Base-by-base conservation (phyloP, 495 filamentous ascomycete genomes). In the Aspergillus funiculosus region DNA sequence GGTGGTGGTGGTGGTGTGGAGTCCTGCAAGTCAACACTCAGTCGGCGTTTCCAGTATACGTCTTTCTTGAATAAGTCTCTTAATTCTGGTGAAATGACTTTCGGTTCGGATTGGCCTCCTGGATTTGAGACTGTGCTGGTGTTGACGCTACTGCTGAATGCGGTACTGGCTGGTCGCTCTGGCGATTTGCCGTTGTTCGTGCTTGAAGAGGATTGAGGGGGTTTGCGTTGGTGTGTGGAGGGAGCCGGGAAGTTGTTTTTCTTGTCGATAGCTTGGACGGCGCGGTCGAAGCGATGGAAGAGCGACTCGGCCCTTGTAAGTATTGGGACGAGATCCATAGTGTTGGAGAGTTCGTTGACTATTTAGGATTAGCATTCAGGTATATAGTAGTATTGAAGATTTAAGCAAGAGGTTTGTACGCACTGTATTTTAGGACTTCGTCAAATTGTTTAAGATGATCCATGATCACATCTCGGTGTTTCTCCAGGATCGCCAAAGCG, bases 391-490 rank as follows among this genome's bases (percentile, higher is more conserved):
- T n/a, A n/a, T n/a, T n/a, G n/a, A n/a, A n/a, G n/a, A n/a, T n/a
- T n/a, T n/a, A n/a, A n/a, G n/a, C n/a, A 5, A 25, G 29, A 34
- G 10, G 27, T 2, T n/a, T 15, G 25, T 20, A 71, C 83, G 40
- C 76, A 91, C 87, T 76, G 57, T 97, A 97, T 73, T 98, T 98
- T 17, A 98, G 66, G 20, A 98, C 89, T 61, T 97, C 94, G 54
- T 98, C 92, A 68, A 98, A 98, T 53, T 89, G 83, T 64, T 87
- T 83, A 35, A 97, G 67, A 71, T 97, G 92, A 25, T 82, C 79
- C 84, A 98, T 95, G 38, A 98, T 95, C 3, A 97, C 86, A 52
- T 84, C 80, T 18, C 92, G 71, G 62, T 98, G 94, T 61, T 89
- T 92, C 69, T 98, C 94, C n/a, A 98, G 62, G 29, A 98, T 92